Evolutionary conservation across 352 stramenopile genomes (phyloP), one percentile per base, ranked within the genome.

Genomic region (Pythium utonaiense): DNA sequence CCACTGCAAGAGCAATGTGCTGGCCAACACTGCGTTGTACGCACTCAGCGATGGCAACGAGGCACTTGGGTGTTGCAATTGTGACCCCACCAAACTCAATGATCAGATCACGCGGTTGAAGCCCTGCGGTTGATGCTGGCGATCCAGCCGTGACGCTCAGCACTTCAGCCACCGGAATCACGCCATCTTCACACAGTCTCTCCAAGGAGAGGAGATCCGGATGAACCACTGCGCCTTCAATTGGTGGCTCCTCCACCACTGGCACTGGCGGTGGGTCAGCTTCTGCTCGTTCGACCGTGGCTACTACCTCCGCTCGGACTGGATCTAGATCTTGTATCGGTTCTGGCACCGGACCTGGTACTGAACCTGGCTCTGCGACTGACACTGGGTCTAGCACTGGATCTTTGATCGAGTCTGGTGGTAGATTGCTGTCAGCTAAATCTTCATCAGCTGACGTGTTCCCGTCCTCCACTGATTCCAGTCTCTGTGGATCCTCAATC

Each of bases 51-150:
- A 89, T 86, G 1, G 70, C 52, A 13, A 80, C 53, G 22, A 89
- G 44, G 48, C 75, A 86, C 38, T 88, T 78, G 17, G 80, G 70
- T 1, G 68, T 85, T 6, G 54, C 66, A 16, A 57, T 77, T 10
- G 70, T 63, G 36, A 88, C 69, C 1, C 77, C 77, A 0, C 74
- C 80, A 59, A 89, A 86, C 6, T 76, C 56, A 4, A 83, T 17
- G 1, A 89, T 38, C 12, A 89, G 53, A 38, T 89, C 80, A 0
- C 67, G 67, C 16, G 70, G 58, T 30, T 62, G 40, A 0, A 89
- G 60, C 16, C 69, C 66, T 1, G 80, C 80, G 24, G 75, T 64
- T 57, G 80, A 77, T 0, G 80, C 76, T 10, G 80, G 80, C 0
- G 80, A 89, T 12, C 58, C 47, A 1, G 52, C 41, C 12, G 53